Base-by-base conservation (phyloP, 345 rosid species). In the Abelmoschus esculentus region DNA sequence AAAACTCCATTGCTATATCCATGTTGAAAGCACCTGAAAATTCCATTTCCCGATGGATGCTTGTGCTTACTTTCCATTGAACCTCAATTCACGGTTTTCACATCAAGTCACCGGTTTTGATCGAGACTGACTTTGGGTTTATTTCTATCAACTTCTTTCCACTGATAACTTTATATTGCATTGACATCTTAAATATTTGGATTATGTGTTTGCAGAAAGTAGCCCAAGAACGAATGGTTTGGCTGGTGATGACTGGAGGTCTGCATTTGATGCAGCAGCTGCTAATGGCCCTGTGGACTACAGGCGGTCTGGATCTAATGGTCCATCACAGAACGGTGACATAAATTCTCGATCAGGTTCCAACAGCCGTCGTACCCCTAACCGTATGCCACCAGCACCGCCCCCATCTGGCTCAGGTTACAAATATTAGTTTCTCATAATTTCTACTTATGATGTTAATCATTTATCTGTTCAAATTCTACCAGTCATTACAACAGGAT, bases 191-290 rank as follows among this genome's bases (percentile, higher is more conserved):
- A 67, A 34, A 10, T 61, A 4, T 57, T 32, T 2, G 64, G 70
- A 19, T 58, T 5, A 13, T 42, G 50, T 32, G 31, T 72, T 53
- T 61, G 63, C 90, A 93, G 98, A 90, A 66, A 86, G 87, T 72
- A 92, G 98, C 80, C 96, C 97, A 3, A 85, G 90, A 82, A 78
- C 81, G 34, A 80, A 70, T 73, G 89, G 84, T 1, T 74, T 83
- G 7, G 50, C 87, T 5, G 93, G 88, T 9, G 98, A 93, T 53
- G 98, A 90, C 75, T 93, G 98, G 98, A 89, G 90, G 78, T 81
- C 85, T 44, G 98, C 98, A 38, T 93, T 93, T 28, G 85, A 89
- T 5, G 84, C 97, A 0, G 96, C 96, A 5, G 97, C 90, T 14
- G 78, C 29, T 54, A 54, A 81, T 75, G 97, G 93, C 50, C 70